Evolutionary conservation across 257 asterid genomes (phyloP), one percentile per base, ranked within the genome.

Genomic region (Salvia rosmarinus): DNA sequence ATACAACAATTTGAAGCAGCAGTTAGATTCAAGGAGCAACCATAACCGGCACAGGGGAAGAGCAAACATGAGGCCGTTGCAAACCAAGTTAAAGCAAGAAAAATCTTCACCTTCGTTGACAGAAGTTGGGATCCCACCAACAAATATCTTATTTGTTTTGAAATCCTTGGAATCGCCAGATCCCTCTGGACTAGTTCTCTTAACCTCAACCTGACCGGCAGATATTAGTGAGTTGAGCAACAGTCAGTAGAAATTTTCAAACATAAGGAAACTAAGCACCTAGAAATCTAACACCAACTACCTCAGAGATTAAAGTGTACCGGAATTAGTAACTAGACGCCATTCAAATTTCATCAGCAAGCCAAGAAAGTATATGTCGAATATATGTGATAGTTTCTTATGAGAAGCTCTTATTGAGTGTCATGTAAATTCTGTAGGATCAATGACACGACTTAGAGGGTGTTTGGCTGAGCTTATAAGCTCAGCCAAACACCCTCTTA

Each of bases 131-230:
- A 94, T 88, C 21, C 97, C 99, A 60, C 99, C 99, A 35, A 91
- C 97, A 79, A 94, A 94, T 4, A 91, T 73, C 85, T 91, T 94
- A 82, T 88, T 91, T 6, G 99, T 91, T 73, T 88, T 91, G 75
- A 89, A 88, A 76, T 91, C 96, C 84, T 82, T 94, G 23, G 97
- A 86, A 39, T 90, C 97, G 51, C 95, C 87, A 20, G 98, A 76
- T 43, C 96, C 97, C 81, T 89, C 88, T 0, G 96, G 97, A 72
- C 91, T 91, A 47, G 97, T 91, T 84, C 97, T 89, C 79, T 94
- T 91, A 16, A 94, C 89, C 85, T 94, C 99, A 74, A 94, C 99
- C 97, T 94, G 85, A 6, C 42, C 39, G 72, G 12, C 39, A 67
- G 37, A 68, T n/a, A 61, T 6, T 55, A 23, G 59, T 44, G 17